A percentile compares a stretch with the other conserved stretches of the same genome.
These are phyloP conservation scores for Oehlia diaphana DNA, from an alignment of 192 early-diverging fungal species.

Conservation along the genomic window DNA sequence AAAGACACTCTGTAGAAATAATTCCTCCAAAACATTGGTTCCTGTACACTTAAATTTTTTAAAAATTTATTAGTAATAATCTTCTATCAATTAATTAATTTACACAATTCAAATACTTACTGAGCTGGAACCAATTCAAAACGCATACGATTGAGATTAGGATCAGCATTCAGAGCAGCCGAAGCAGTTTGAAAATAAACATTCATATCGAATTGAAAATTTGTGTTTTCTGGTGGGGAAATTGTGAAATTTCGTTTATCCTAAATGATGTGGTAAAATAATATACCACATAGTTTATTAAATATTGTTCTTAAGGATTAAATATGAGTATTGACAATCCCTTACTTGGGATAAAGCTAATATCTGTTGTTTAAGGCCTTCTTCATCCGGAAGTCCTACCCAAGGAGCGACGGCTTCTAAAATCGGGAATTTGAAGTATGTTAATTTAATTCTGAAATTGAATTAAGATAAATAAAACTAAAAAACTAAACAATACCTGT, in stretches of 20 bases:
- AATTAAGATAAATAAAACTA: background rate
- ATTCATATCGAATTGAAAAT: constrained; percentile 63
- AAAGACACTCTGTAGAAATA: constrained; percentile 70
- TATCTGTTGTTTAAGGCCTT: constrained; percentile 49
- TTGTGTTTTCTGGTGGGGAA: constrained; percentile 58
- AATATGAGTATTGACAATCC: background rate
- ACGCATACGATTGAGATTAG: constrained; percentile 58
- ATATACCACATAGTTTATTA: too few relatives aligned
- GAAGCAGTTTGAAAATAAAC: constrained; percentile 54
- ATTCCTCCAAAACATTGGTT: constrained; percentile 64
- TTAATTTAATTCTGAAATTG: background rate
- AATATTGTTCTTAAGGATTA: too few relatives aligned
- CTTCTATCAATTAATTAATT: background rate
- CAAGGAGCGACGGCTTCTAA: constrained; percentile 52
- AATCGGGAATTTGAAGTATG: background rate
- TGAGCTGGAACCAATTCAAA: constrained; percentile 67
- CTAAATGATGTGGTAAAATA: constrained; percentile 27
- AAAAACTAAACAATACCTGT: constrained; percentile 33
- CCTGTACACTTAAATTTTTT: constrained; percentile 47
- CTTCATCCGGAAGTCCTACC: constrained; percentile 54
- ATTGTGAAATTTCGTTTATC: constrained; percentile 64
- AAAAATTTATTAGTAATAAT: background rate
- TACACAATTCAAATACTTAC: constrained; percentile 30
- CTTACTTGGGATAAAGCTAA: constrained; percentile 51
- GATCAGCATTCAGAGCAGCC: constrained; percentile 58